Conservation (phyloP, 257 asterid genomes). For the Scutellaria barbata region DNA sequence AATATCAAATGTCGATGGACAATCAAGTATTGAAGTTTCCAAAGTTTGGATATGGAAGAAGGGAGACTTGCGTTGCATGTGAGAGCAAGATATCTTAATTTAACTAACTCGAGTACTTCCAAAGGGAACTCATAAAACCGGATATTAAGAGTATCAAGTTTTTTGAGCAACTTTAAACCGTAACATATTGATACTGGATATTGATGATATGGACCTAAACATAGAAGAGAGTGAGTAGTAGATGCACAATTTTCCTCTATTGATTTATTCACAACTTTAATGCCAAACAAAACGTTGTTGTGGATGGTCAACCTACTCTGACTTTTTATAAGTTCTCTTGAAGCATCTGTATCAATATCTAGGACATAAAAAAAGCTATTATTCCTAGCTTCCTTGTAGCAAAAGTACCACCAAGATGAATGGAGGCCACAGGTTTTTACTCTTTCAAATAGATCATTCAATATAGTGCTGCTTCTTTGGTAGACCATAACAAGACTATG, state of each 20-base stretch:
- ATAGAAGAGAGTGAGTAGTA: not conserved
- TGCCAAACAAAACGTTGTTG: not conserved
- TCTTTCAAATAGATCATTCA: too few species aligned
- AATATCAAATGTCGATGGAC: not conserved
- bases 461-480: not conserved
- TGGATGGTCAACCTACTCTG: slow-evolving; percentile 1
- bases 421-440: not conserved
- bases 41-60: not conserved
- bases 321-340: too few species aligned
- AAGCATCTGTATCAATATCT: not conserved
- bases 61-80: not conserved
- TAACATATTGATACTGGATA: not conserved
- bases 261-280: not conserved
- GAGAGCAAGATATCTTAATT: not conserved
- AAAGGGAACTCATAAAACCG: not conserved
- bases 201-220: not conserved
- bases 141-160: not conserved
- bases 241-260: not conserved
- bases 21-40: not conserved
- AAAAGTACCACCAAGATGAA: slow-evolving; percentile 16
- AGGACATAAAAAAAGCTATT: not conserved
- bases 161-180: not conserved
- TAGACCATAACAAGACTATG: not conserved
- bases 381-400: not conserved
- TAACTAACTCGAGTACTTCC: not conserved